Evolutionary conservation across 805 yeast genomes (phyloP).

Genomic region (Priceomyces carsonii): DNA sequence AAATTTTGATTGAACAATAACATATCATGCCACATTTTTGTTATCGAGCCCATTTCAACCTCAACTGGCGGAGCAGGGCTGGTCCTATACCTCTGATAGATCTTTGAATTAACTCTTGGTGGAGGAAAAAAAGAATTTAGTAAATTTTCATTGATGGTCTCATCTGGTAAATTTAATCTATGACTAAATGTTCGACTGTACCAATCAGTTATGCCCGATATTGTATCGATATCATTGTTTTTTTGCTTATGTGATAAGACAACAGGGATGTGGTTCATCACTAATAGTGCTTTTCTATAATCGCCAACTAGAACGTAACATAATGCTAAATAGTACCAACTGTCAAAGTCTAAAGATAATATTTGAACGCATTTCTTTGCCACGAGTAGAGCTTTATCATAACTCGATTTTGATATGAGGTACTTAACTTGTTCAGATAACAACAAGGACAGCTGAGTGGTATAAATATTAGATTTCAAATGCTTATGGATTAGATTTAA

Average conservation of each 20-base stretch:
- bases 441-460: constrained; percentile 57
- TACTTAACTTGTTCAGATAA: constrained; percentile 65
- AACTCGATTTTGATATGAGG: constrained; percentile 53
- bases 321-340: constrained; percentile 68
- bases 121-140: constrained; percentile 29
- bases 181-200: constrained; percentile 20
- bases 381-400: constrained; percentile 55
- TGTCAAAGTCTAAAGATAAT: constrained; percentile 73
- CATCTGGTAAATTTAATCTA: constrained; percentile 18
- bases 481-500: constrained; percentile 23
- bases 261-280: constrained; percentile 76
- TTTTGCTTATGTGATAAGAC: constrained; percentile 49
- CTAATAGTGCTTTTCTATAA: constrained; percentile 58
- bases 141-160: constrained; percentile 28
- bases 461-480: constrained; percentile 12
- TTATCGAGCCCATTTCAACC: constrained; percentile 27
- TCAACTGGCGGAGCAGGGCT: neutral
- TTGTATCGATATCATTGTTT: constrained; percentile 15
- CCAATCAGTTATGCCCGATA: constrained; percentile 27
- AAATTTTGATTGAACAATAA: constrained; percentile 28
- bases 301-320: constrained; percentile 59
- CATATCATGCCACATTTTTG: constrained; percentile 32
- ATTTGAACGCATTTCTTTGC: constrained; percentile 63
- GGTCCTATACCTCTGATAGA: neutral
- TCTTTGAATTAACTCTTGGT: constrained; percentile 15